phyloP scores from a whole-genome alignment of 768 basidiomycete genomes.

The Mycena floridula region DNA sequence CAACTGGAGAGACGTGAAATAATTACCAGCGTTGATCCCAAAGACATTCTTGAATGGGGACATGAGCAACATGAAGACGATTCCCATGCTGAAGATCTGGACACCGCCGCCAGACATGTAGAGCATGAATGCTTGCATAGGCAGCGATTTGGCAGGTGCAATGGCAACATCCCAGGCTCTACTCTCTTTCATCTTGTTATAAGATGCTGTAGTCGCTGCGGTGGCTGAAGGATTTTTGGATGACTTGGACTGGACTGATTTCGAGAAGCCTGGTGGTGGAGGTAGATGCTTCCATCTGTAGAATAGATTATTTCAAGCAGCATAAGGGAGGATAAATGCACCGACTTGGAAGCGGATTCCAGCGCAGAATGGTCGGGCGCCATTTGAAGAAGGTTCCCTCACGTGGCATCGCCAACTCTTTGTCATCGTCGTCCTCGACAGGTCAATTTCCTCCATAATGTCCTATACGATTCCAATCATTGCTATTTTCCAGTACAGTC shows the following conservation, averaged over 20 bases:
- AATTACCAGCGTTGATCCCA: constrained; percentile 72
- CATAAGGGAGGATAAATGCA: too few species aligned
- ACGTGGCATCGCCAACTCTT: too few species aligned
- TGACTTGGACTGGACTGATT: constrained; percentile 25
- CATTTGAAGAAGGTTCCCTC: too few species aligned
- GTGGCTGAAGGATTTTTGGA: constrained; percentile 20
- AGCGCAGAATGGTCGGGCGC: too few species aligned
- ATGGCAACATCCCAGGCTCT: constrained; percentile 86
- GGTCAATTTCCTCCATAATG: constrained; percentile 20
- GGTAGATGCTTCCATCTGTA: constrained; percentile 58
- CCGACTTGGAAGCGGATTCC: too few species aligned
- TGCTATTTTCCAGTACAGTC: constrained; percentile 42
- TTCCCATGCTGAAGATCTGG: constrained; percentile 96
- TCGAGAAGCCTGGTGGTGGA: constrained; percentile 64
- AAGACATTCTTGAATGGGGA: constrained; percentile 81
- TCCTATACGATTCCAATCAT: constrained; percentile 35
- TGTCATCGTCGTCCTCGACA: too few species aligned
- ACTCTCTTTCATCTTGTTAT: constrained; percentile 65
- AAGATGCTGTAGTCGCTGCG: constrained; percentile 23
- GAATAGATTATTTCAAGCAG: neutral
- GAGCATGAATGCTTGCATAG: constrained; percentile 98
- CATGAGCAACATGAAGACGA: constrained; percentile 88
- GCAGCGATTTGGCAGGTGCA: constrained; percentile 81
- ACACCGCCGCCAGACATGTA: constrained; percentile 98
- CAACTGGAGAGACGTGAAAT: neutral